Conservation (phyloP, 2,329 filamentous ascomycete species). For the Apiospora aurea region DNA sequence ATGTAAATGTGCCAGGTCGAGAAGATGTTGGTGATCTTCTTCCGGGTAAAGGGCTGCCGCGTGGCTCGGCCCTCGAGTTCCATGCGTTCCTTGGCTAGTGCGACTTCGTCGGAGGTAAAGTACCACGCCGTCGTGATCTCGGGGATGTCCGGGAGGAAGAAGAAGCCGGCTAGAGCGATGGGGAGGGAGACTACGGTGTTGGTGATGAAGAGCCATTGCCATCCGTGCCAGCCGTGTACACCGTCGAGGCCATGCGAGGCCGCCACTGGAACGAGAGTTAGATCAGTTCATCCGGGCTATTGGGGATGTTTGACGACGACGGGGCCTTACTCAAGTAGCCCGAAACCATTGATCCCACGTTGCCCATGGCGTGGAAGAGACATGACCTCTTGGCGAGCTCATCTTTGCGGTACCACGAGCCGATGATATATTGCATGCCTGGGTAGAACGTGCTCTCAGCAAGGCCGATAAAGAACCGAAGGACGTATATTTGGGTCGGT, state of each 20-base stretch:
- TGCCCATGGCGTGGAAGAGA: slow-evolving; percentile 44
- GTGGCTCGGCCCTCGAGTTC: slow-evolving; percentile 53
- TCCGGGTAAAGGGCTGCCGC: slow-evolving; percentile 47
- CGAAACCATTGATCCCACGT: slow-evolving; percentile 47
- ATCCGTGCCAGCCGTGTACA: slow-evolving; percentile 55
- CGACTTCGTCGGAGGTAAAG: slow-evolving; percentile 47
- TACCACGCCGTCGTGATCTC: slow-evolving; percentile 49
- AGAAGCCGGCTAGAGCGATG: slow-evolving; percentile 56
- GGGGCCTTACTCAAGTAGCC: slow-evolving; percentile 54
- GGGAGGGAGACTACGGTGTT: slow-evolving; percentile 62
- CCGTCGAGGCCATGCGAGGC: slow-evolving; percentile 58
- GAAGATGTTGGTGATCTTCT: slow-evolving; percentile 67
- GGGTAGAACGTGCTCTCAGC: slow-evolving; percentile 41
- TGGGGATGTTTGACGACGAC: neutral
- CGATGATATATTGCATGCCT: slow-evolving; percentile 45
- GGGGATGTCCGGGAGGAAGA: slow-evolving; percentile 50
- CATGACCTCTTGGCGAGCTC: slow-evolving; percentile 55
- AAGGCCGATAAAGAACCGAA: slow-evolving; percentile 46
- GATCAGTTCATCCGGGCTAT: neutral
- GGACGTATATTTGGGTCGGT: slow-evolving; percentile 43
- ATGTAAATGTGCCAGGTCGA: slow-evolving; percentile 70
- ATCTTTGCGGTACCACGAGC: slow-evolving; percentile 47
- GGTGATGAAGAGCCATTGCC: slow-evolving; percentile 60
- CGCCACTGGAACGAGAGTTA: slow-evolving; percentile 42
- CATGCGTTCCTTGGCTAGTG: slow-evolving; percentile 49